Percentiles rank a stretch among this genome's conserved stretches.
These are phyloP conservation scores for Solanum medicagineum DNA, from an alignment of 257 asterid genomes.

Conservation along the genomic window DNA sequence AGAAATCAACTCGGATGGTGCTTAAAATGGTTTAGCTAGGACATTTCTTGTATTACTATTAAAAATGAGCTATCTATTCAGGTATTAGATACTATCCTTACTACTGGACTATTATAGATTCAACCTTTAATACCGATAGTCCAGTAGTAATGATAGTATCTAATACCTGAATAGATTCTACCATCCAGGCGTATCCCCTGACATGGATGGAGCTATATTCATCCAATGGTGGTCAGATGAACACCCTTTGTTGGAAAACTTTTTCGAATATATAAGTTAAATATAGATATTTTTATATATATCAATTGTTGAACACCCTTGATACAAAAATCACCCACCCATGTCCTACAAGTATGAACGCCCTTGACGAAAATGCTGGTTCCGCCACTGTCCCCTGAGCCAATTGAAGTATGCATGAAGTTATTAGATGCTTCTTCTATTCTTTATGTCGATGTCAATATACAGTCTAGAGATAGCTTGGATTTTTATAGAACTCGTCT, in stretches of 20 bases:
- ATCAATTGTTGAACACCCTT: too few relatives aligned
- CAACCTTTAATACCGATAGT: not conserved
- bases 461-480: not conserved
- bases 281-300: too few relatives aligned
- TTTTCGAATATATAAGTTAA: too few relatives aligned
- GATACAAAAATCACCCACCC: too few relatives aligned
- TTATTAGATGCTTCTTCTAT: not conserved
- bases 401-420: not conserved
- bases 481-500: not conserved
- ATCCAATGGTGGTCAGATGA: too few relatives aligned
- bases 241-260: too few relatives aligned
- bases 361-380: too few relatives aligned
- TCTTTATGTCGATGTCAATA: not conserved
- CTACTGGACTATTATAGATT: not conserved
- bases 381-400: not conserved
- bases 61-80: not conserved
- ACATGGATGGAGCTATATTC: too few relatives aligned
- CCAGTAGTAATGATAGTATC: too few relatives aligned
- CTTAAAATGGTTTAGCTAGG: not conserved
- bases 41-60: not conserved
- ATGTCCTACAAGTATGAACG: too few relatives aligned
- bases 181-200: not conserved
- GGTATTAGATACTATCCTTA: not conserved
- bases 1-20: not conserved
- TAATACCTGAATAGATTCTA: too few relatives aligned